Conservation (phyloP, 2,329 filamentous ascomycete species). For the Aspergillus fructus region DNA sequence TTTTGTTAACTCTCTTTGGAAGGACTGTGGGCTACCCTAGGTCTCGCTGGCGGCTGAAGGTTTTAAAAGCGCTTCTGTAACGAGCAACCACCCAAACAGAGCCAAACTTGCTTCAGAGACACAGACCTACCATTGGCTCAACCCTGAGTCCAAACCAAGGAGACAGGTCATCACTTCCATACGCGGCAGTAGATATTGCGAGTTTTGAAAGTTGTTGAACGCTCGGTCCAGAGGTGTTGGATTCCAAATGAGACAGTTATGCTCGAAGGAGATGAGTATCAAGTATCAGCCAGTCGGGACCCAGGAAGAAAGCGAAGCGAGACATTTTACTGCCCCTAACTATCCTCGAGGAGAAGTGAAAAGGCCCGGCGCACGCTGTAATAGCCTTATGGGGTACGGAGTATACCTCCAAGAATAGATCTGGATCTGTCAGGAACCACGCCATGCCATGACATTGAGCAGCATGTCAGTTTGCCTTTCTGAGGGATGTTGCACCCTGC, state of each 20-base stretch:
- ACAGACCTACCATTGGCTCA: neutral
- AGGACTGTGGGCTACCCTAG: slow-evolving; percentile 7
- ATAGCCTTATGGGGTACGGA: neutral
- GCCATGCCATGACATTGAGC: neutral
- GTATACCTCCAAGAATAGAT: slow-evolving; percentile 5
- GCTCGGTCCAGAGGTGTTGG: neutral
- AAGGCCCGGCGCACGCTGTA: neutral
- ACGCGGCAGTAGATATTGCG: neutral
- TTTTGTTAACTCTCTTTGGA: neutral
- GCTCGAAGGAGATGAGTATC: neutral
- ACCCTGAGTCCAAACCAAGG: neutral
- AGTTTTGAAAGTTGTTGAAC: neutral
- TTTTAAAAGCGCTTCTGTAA: neutral
- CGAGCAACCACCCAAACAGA: neutral
- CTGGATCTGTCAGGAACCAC: slow-evolving; percentile 9
- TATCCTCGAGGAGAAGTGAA: neutral
- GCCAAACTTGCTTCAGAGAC: neutral
- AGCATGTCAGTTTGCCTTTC: neutral
- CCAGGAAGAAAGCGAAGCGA: neutral
- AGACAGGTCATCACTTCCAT: neutral
- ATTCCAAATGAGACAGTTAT: neutral
- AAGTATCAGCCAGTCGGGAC: neutral
- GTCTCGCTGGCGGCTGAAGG: neutral
- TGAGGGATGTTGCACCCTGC: neutral
- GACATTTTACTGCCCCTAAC: neutral